A percentile compares a stretch with the other conserved stretches of the same genome.
Conservation (phyloP, 139 green algal genomes). For the Micromonas pusilla region DNA sequence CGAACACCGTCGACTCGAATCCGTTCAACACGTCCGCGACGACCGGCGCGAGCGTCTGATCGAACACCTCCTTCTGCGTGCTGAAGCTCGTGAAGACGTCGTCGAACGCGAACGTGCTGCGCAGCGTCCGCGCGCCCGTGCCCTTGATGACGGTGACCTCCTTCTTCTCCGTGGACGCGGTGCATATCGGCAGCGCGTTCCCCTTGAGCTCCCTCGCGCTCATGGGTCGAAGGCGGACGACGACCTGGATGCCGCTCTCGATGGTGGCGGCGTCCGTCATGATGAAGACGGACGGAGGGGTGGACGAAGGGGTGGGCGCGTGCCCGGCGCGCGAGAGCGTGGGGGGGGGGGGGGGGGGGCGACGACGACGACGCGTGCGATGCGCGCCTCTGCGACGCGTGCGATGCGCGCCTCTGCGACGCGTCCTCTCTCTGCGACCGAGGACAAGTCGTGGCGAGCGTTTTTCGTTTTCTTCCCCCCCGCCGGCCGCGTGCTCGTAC, state of each 20-base stretch:
- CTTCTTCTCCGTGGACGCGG: conserved; percentile 18
- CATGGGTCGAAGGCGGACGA: conserved; percentile 18
- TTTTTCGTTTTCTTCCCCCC: too few relatives aligned
- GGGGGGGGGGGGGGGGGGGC: too few relatives aligned
- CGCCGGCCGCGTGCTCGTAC: too few relatives aligned
- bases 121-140: neutral
- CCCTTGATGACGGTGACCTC: conserved; percentile 20
- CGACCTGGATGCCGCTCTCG: conserved; percentile 3
- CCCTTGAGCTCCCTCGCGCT: conserved; percentile 6
- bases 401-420: too few relatives aligned
- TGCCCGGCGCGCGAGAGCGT: too few relatives aligned
- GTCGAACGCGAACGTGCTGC: conserved; percentile 26
- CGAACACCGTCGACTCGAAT: conserved; percentile 29
- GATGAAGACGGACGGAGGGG: too few relatives aligned
- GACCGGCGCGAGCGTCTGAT: conserved; percentile 6
- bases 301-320: too few relatives aligned
- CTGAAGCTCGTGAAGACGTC: conserved; percentile 12
- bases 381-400: too few relatives aligned
- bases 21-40: conserved; percentile 12
- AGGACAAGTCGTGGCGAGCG: too few relatives aligned
- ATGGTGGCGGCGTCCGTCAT: neutral
- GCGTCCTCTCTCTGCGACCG: too few relatives aligned
- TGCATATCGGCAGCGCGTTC: conserved; percentile 12
- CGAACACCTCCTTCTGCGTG: conserved; percentile 28
- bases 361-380: too few relatives aligned